These are phyloP conservation scores for Bertia moriformis DNA, from an alignment of 2,329 filamentous ascomycete species.

Conservation along the genomic window DNA sequence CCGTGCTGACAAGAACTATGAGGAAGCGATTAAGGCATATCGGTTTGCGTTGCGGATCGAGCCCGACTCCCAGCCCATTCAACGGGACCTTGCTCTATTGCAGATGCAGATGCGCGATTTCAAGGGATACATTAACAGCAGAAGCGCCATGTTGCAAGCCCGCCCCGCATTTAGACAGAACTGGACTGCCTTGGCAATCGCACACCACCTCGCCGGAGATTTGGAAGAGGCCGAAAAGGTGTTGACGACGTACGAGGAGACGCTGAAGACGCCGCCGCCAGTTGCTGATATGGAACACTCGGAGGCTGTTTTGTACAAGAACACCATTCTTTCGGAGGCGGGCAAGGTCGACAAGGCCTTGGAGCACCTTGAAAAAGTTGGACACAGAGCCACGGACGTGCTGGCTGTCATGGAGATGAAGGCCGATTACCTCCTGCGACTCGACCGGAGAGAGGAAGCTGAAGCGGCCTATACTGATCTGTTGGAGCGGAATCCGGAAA, in stretches of 20 bases:
- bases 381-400: conserved; percentile 38
- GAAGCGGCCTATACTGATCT: conserved; percentile 67
- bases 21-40: conserved; percentile 98
- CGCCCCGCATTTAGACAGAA: conserved; percentile 73
- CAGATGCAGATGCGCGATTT: conserved; percentile 97
- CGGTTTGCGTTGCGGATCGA: conserved; percentile 87
- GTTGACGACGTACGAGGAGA: conserved; percentile 82
- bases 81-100: conserved; percentile 79
- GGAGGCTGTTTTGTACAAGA: conserved; percentile 90
- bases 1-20: conserved; percentile 88
- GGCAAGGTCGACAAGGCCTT: conserved; percentile 72
- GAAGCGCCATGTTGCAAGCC: conserved; percentile 73
- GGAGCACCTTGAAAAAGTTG: conserved; percentile 67
- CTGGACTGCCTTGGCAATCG: conserved; percentile 94
- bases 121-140: conserved; percentile 79
- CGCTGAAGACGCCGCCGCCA: conserved; percentile 65
- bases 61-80: conserved; percentile 86
- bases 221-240: conserved; percentile 78
- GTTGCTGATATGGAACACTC: conserved; percentile 80
- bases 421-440: conserved; percentile 68
- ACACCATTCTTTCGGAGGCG: conserved; percentile 78
- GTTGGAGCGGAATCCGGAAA: conserved; percentile 76
- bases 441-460: conserved; percentile 68
- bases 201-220: conserved; percentile 80
- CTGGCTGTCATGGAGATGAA: conserved; percentile 73